Evolutionary conservation across 1,284 basidiomycete genomes (phyloP).

Genomic region (Kwoniella shivajii): DNA sequence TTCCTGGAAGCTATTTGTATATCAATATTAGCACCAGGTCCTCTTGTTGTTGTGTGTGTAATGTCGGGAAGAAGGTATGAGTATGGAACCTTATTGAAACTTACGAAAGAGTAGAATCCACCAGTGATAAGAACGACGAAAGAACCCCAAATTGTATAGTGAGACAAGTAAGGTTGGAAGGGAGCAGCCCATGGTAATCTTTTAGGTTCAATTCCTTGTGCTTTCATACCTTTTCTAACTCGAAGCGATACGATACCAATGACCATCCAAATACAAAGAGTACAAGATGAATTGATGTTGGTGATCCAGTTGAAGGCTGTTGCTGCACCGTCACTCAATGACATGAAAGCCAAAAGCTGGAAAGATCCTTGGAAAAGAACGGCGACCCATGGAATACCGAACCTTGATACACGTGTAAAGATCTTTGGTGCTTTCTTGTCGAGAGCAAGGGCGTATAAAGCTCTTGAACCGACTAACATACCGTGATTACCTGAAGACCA

Average conservation of each 20-base stretch:
- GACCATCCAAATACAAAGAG: conserved; percentile 20
- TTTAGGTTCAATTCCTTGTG: conserved; percentile 15
- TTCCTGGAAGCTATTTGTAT: conserved; percentile 10
- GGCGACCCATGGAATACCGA: conserved; percentile 55
- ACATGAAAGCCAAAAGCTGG: conserved; percentile 49
- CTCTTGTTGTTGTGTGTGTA: too few relatives aligned
- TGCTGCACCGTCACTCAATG: conserved; percentile 19
- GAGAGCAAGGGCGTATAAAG: conserved; percentile 58
- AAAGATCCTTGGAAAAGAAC: conserved; percentile 46
- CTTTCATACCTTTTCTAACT: conserved; percentile 26
- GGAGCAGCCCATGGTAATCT: conserved; percentile 12
- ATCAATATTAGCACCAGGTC: neutral
- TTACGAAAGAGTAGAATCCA: conserved; percentile 34
- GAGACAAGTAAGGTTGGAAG: conserved; percentile 18
- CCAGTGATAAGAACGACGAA: conserved; percentile 26
- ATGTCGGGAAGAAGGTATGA: neutral
- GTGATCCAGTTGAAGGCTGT: conserved; percentile 25
- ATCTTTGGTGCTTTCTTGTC: conserved; percentile 60
- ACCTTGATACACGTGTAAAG: conserved; percentile 54
- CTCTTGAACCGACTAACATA: conserved; percentile 58
- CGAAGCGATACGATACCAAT: conserved; percentile 15
- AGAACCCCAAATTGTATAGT: conserved; percentile 21
- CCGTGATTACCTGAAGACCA: conserved; percentile 55
- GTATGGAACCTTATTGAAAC: too few relatives aligned
- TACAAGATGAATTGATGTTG: conserved; percentile 21